Evolutionary conservation across 352 stramenopile genomes (phyloP), one percentile per base, ranked within the genome.

Genomic region (Phytophthora capsici): DNA sequence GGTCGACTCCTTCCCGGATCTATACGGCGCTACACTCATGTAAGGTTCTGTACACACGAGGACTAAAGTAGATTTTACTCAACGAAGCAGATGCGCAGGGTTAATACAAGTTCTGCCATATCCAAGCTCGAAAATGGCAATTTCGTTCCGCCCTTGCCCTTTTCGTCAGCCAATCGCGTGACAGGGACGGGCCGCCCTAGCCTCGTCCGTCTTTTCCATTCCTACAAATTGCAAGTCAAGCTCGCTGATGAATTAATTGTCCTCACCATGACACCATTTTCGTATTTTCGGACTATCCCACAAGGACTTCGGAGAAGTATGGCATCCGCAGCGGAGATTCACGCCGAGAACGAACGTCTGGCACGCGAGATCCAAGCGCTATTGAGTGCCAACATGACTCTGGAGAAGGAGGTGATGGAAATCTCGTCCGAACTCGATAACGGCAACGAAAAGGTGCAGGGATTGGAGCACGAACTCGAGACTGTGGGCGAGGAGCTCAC

Each of bases 391-490:
- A 92, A 92, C 66, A 86, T 69, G 44, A 78, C 68, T 36, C 81
- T 90, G 63, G 75, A 92, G 71, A 78, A 78, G 47, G 81, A 92
- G 54, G 70, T 87, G 46, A 69, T 78, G 68, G 47, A 66, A 50
- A 69, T 90, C 28, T 74, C 80, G 51, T 73, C 60, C 20, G 71
- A 83, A 32, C 80, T 75, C 53, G 76, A 89, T 41, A 63, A 74
- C 1, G 75, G 78, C 48, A 71, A 71, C 53, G 58, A 79, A n/a
- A 75, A 75, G 47, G 76, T 77, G 52, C 47, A 76, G 26, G 67
- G 70, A 34, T 72, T 92, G 43, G 72, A 77, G 19, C 62, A 82
- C n/a, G 77, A 90, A 60, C 66, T 88, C 41, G 23, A 74, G 12
- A 61, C 57, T n/a, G 58, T 85, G 51, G 67, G 72, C 58, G 43